phyloP scores from a whole-genome alignment of 2,329 filamentous ascomycete genomes.

The Neonectria neomacrospora region DNA sequence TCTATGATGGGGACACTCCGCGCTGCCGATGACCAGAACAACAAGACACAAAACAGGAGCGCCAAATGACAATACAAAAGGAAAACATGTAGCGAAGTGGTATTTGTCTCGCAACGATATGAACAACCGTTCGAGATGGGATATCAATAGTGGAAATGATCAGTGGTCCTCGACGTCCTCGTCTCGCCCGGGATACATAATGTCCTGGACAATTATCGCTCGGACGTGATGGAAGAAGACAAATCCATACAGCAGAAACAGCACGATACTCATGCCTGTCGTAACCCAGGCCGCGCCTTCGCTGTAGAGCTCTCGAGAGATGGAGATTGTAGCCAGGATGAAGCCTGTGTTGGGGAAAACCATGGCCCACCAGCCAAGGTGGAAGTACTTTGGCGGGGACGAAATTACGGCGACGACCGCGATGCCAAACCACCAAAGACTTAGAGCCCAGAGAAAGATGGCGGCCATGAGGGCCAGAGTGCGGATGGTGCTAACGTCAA shows the following conservation, averaged over 20 bases:
- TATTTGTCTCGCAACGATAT: not conserved
- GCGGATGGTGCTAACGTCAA: constrained; percentile 57
- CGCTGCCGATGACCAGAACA: not conserved
- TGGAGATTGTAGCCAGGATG: constrained; percentile 64
- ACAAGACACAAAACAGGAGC: not conserved
- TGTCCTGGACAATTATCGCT: constrained; percentile 61
- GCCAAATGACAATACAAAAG: not conserved
- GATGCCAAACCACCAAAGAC: constrained; percentile 65
- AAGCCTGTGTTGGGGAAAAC: constrained; percentile 72
- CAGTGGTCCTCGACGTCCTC: constrained; percentile 63
- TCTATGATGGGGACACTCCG: not conserved
- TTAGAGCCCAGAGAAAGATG: constrained; percentile 73
- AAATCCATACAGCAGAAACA: constrained; percentile 57
- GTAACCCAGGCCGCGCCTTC: constrained; percentile 57
- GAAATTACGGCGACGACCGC: constrained; percentile 48
- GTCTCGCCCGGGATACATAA: constrained; percentile 65
- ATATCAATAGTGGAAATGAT: constrained; percentile 8
- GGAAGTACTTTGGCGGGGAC: constrained; percentile 60
- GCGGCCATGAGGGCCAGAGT: constrained; percentile 58
- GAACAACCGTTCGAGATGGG: not conserved
- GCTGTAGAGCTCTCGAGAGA: constrained; percentile 56
- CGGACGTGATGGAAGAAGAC: constrained; percentile 54
- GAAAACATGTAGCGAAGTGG: not conserved
- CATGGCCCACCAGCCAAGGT: constrained; percentile 72
- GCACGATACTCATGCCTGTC: constrained; percentile 62